These are phyloP conservation scores for Parascedosporium putredinis DNA, from an alignment of 2,329 filamentous ascomycete species.

Conservation along the genomic window DNA sequence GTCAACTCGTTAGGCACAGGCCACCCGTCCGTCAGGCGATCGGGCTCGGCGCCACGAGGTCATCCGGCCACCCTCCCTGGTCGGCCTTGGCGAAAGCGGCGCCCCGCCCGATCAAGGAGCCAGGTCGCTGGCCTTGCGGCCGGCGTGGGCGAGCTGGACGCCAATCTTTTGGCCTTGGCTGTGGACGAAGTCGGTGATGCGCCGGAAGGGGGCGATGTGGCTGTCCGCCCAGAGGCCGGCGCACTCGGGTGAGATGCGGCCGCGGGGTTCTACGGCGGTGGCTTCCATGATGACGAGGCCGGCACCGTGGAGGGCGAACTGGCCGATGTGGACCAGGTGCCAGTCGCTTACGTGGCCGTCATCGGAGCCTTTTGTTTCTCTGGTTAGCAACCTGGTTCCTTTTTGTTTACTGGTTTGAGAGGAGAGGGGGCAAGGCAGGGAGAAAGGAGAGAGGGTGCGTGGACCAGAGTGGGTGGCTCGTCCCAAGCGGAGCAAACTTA, in stretches of 20 bases:
- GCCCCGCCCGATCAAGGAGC: constrained; percentile 49
- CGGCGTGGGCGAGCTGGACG: constrained; percentile 75
- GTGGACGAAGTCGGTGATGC: constrained; percentile 69
- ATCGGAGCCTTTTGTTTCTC: constrained; percentile 27
- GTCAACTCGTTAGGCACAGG: constrained; percentile 58
- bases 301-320: constrained; percentile 66
- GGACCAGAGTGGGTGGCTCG: too few relatives aligned
- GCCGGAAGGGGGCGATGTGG: constrained; percentile 62
- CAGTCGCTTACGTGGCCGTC: constrained; percentile 66
- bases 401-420: too few relatives aligned
- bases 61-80: constrained; percentile 45
- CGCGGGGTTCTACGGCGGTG: constrained; percentile 62
- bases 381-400: too few relatives aligned
- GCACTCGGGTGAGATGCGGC: constrained; percentile 75
- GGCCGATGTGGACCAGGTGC: constrained; percentile 74
- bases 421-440: too few relatives aligned
- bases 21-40: constrained; percentile 51
- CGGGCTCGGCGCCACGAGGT: constrained; percentile 40
- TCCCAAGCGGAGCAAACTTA: constrained; percentile 7
- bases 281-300: constrained; percentile 70
- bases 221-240: constrained; percentile 73
- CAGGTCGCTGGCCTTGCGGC: constrained; percentile 53
- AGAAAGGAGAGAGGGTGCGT: background rate
- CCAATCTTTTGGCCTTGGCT: constrained; percentile 66
- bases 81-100: constrained; percentile 40